phyloP scores from a whole-genome alignment of 306 rosid species.

The Datisca glomerata region DNA sequence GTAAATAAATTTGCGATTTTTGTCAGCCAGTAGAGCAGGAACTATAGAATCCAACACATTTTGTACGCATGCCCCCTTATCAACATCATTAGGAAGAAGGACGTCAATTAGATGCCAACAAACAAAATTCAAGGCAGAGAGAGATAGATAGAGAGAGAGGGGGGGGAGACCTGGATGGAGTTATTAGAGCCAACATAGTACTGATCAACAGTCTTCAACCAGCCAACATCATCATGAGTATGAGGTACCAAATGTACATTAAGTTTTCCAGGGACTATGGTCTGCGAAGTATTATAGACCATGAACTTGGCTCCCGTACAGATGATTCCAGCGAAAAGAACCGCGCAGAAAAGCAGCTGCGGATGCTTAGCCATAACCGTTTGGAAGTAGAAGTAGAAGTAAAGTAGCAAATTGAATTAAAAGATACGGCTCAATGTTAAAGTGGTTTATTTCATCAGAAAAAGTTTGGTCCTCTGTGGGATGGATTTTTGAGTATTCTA shows the following conservation, averaged over 20 bases:
- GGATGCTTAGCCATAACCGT: background rate
- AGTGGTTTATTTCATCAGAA: too few relatives aligned
- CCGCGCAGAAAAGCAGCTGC: background rate
- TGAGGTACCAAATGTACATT: constrained; percentile 79
- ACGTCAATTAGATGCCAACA: background rate
- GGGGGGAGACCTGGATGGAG: constrained; percentile 48
- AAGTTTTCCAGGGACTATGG: constrained; percentile 43
- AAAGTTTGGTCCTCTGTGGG: too few relatives aligned
- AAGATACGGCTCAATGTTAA: too few relatives aligned
- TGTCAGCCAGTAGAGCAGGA: constrained; percentile 48
- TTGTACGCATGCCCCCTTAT: constrained; percentile 36
- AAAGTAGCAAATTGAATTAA: too few relatives aligned
- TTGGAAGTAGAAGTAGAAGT: background rate
- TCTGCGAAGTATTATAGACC: constrained; percentile 46
- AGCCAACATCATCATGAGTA: constrained; percentile 69
- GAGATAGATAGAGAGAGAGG: background rate
- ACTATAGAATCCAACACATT: constrained; percentile 44
- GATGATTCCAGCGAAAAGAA: background rate
- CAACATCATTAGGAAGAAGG: background rate
- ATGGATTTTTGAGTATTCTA: too few relatives aligned
- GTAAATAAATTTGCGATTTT: constrained; percentile 82
- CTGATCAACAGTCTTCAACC: constrained; percentile 84
- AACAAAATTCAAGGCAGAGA: background rate
- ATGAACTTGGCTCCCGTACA: constrained; percentile 24
- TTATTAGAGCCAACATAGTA: constrained; percentile 81